Evolutionary conservation across 2,329 filamentous ascomycete genomes (phyloP).

Genomic region (Sporothrix pallida): DNA sequence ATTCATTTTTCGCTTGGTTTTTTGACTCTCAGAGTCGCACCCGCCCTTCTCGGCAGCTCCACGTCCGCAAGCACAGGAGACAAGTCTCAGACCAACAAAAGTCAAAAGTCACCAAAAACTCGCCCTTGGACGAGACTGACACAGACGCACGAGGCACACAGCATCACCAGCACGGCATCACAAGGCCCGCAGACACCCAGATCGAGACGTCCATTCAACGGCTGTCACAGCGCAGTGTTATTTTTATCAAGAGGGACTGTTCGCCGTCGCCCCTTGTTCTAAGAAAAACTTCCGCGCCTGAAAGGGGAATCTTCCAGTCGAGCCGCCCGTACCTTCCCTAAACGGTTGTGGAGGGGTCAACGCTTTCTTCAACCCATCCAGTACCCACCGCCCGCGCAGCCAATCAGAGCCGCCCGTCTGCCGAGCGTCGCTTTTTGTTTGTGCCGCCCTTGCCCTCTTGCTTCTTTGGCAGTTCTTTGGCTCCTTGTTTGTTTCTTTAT

Average conservation of each 20-base stretch:
- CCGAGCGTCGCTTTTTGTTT: slow-evolving; percentile 17
- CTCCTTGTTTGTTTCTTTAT: slow-evolving; percentile 28
- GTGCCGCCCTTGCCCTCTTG: slow-evolving; percentile 27
- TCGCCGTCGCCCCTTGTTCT: not conserved
- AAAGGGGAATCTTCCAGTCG: slow-evolving; percentile 26
- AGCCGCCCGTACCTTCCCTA: slow-evolving; percentile 39
- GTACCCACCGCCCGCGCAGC: not conserved
- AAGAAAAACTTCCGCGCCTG: slow-evolving; percentile 29
- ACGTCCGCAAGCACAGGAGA: slow-evolving; percentile 26
- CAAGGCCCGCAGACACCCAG: slow-evolving; percentile 23
- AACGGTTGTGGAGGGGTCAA: slow-evolving; percentile 36
- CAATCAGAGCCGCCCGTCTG: slow-evolving; percentile 33
- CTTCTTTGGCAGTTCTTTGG: slow-evolving; percentile 5
- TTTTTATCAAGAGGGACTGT: slow-evolving; percentile 2
- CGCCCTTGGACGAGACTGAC: slow-evolving; percentile 22
- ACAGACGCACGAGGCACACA: slow-evolving; percentile 27
- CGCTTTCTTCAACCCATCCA: slow-evolving; percentile 22
- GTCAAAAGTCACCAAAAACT: not conserved
- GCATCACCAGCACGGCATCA: slow-evolving; percentile 26
- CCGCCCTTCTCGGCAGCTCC: slow-evolving; percentile 3
- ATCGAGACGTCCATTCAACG: too few relatives aligned
- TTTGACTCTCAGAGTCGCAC: slow-evolving; percentile 27
- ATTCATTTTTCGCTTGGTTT: not conserved
- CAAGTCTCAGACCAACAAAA: slow-evolving; percentile 15
- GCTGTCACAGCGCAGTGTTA: slow-evolving; percentile 11